phyloP scores from a whole-genome alignment of 1,139 yeast species.

The Trichomonascaceae sp. region DNA sequence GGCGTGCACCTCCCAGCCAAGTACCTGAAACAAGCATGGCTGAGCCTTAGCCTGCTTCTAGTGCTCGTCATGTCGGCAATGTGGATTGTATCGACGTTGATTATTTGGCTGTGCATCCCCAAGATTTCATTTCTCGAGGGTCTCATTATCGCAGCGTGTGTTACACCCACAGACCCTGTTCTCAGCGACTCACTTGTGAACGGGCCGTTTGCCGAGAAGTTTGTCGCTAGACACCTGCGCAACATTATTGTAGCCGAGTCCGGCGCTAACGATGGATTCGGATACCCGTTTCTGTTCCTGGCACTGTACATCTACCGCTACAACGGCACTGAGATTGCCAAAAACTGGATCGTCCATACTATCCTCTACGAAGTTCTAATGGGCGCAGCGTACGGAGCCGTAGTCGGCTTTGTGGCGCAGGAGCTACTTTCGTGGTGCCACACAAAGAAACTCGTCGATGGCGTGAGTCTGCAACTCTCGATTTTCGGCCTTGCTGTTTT shows the following conservation, averaged over 20 bases:
- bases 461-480: conserved; percentile 27
- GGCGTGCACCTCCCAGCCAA: conserved; percentile 32
- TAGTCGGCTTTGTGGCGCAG: conserved; percentile 23
- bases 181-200: conserved; percentile 31
- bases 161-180: conserved; percentile 36
- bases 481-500: conserved; percentile 65
- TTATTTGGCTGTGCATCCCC: conserved; percentile 26
- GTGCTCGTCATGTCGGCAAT: conserved; percentile 31
- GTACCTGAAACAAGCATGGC: conserved; percentile 24
- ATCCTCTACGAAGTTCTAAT: conserved; percentile 25
- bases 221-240: conserved; percentile 22
- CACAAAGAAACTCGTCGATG: conserved; percentile 4
- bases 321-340: conserved; percentile 19
- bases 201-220: conserved; percentile 30
- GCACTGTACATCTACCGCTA: conserved; percentile 23
- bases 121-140: conserved; percentile 24
- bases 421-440: conserved; percentile 18
- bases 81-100: conserved; percentile 29
- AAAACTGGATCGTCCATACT: conserved; percentile 27
- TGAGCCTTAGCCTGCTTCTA: conserved; percentile 24
- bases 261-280: conserved; percentile 32
- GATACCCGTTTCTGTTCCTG: conserved; percentile 28
- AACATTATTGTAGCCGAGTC: conserved; percentile 28
- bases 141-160: conserved; percentile 29
- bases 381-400: conserved; percentile 24